Conservation (phyloP, 1,139 yeast species). For the Taphrina flavorubra region DNA sequence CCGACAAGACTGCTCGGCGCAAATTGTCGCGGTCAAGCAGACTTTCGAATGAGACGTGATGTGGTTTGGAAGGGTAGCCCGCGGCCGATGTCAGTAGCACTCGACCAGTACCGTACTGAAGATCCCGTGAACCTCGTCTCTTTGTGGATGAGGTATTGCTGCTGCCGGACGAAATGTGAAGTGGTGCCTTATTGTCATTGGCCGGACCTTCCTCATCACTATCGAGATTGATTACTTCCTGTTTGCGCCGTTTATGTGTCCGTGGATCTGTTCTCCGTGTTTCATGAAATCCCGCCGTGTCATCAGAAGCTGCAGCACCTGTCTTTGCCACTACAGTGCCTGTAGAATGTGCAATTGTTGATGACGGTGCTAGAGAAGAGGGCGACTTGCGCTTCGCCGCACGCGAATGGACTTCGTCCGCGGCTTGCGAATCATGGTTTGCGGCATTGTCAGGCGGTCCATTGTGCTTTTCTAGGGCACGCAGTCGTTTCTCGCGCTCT, state of each 20-base stretch:
- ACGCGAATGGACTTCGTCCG: not conserved
- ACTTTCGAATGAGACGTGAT: slow-evolving; percentile 46
- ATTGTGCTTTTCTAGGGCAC: slow-evolving; percentile 2
- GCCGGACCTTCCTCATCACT: slow-evolving; percentile 3
- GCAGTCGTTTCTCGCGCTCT: slow-evolving; percentile 16
- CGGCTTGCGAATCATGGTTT: not conserved
- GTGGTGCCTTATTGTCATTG: not conserved
- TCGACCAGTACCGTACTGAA: slow-evolving; percentile 43
- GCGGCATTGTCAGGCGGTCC: not conserved
- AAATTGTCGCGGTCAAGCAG: slow-evolving; percentile 45
- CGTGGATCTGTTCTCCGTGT: not conserved
- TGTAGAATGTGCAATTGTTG: not conserved
- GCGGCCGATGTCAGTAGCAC: slow-evolving; percentile 46
- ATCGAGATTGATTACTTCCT: slow-evolving; percentile 8
- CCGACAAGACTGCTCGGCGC: slow-evolving; percentile 45
- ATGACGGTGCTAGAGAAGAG: no score
- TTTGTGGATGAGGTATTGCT: not conserved
- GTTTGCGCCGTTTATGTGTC: not conserved
- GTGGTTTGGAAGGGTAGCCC: slow-evolving; percentile 42
- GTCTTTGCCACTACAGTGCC: not conserved
- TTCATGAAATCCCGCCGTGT: not conserved
- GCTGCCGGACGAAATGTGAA: not conserved
- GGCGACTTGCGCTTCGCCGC: not conserved
- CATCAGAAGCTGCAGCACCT: not conserved
- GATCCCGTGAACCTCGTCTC: not conserved